A percentile compares a stretch with the other conserved stretches of the same genome.
Conservation (phyloP, 75 land plant species). For the Cryptomeria japonica region DNA sequence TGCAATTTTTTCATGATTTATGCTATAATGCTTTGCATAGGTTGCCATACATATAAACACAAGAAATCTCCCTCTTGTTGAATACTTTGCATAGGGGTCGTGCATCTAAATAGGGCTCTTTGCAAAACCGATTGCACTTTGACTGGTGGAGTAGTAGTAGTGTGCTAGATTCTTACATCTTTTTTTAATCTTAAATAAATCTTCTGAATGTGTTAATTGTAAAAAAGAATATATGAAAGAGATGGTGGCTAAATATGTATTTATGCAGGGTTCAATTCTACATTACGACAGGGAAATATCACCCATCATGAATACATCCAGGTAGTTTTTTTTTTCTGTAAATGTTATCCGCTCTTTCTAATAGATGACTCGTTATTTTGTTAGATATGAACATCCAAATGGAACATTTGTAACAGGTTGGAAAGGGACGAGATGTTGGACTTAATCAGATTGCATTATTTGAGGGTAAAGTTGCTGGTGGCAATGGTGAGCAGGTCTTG, state of each 20-base stretch:
- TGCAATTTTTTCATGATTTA: too few species aligned
- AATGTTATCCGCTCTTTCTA: not conserved
- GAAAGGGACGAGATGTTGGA: constrained; percentile 91
- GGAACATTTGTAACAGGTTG: constrained; percentile 48
- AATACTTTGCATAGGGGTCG: too few species aligned
- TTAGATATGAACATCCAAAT: not conserved
- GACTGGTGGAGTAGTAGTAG: not conserved
- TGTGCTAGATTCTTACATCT: not conserved
- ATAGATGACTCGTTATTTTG: not conserved
- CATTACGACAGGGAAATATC: constrained; percentile 83
- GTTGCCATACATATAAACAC: too few species aligned
- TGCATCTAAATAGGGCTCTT: too few species aligned
- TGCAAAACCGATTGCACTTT: too few species aligned
- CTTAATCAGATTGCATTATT: constrained; percentile 87
- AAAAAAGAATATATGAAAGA: not conserved
- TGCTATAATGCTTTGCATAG: too few species aligned
- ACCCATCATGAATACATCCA: constrained; percentile 97
- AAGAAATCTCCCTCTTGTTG: too few species aligned
- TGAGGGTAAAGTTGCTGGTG: constrained; percentile 93
- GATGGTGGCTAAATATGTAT: not conserved
- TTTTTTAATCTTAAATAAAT: not conserved
- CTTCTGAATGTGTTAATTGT: not conserved
- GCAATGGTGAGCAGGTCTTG: constrained; percentile 89
- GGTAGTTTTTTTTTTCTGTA: constrained; percentile 25
- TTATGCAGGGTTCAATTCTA: constrained; percentile 83